These are phyloP conservation scores for Beta vulgaris DNA, from an alignment of 148 eudicot species.

Conservation along the genomic window DNA sequence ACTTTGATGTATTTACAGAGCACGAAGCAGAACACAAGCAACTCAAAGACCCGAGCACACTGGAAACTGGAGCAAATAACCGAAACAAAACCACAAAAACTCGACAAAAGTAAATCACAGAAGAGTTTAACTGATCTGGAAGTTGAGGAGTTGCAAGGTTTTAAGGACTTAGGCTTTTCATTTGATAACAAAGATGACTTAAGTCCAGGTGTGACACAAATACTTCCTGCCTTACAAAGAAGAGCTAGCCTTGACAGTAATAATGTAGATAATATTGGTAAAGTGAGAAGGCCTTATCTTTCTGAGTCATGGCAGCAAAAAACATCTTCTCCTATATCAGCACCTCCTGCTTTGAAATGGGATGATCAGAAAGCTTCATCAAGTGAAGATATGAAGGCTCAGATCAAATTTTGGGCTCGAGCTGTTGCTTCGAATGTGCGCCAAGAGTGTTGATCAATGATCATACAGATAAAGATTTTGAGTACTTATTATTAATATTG, in stretches of 20 bases:
- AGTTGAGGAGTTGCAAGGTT: conserved; percentile 32
- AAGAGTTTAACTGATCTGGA: conserved; percentile 38
- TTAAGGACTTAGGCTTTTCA: conserved; percentile 39
- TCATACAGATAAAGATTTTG: no score
- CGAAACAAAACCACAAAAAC: conserved; percentile 19
- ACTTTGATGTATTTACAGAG: conserved; percentile 33
- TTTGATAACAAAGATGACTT: conserved; percentile 28
- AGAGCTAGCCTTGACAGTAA: conserved; percentile 28
- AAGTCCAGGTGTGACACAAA: conserved; percentile 29
- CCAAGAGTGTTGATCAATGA: conserved; percentile 43
- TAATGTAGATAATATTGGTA: background rate
- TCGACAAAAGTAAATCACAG: conserved; percentile 24
- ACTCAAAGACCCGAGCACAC: conserved; percentile 33
- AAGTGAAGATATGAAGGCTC: conserved; percentile 63
- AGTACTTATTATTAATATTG: background rate
- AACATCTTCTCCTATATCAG: conserved; percentile 18
- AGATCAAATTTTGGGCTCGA: conserved; percentile 88
- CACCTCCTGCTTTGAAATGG: conserved; percentile 36
- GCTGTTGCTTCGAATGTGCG: conserved; percentile 81
- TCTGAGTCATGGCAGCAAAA: conserved; percentile 28
- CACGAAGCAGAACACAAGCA: conserved; percentile 36
- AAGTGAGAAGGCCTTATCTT: conserved; percentile 26
- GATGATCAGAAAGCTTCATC: conserved; percentile 25
- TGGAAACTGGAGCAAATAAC: conserved; percentile 30
- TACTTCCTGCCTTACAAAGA: conserved; percentile 38